Base-by-base conservation (phyloP, 2,329 filamentous ascomycete genomes). In the Verticillium dahliae region DNA sequence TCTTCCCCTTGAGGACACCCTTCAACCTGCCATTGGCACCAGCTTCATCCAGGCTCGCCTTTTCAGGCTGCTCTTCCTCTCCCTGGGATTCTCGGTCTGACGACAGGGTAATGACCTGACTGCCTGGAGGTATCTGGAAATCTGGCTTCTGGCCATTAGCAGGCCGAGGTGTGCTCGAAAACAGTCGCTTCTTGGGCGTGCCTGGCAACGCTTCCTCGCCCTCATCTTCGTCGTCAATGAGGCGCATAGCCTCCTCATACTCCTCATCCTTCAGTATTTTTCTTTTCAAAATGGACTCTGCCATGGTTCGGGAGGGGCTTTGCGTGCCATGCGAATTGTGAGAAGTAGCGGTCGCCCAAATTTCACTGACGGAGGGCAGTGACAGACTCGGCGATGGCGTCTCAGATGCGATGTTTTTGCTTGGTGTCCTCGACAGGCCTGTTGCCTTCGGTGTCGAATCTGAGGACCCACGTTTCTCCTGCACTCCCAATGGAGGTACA, bases 221-320 rank as follows among this genome's bases (percentile, higher is more conserved):
- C 27, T 70, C 66, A 15, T 71, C 50, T 3, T 66, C 70, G 1
- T 66, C 71, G 2, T 81, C 79, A 1, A 80, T 65, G 34, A 69
- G 76, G 34, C 73, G 73, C 74, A 81, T 81, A 11, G 72, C 75
- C 60, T 77, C 77, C 41, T 81, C 74, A 58, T 80, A 80, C 13
- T 77, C 78, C 2, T 66, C 38, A 59, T 80, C 73, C 6, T 61
- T 67, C 56, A 61, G 61, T 1, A 52, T 27, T n/a, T 52, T 52
- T 10, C 2, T 52, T 10, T 67, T 67, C 31, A 68, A 63, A 6
- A 67, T 61, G 4, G 72, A 70, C 55, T 69, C 45, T 7, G 45
- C 45, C 18, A 13, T 52, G 7, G 45, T 18, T 27, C 63, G 2
- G 70, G 64, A 0, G 68, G 73, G 70, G 58, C 69, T 76, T 50